Percentiles rank a stretch among this genome's conserved stretches.
Conservation (phyloP, 352 stramenopile genomes). For the Globisporangium polare region DNA sequence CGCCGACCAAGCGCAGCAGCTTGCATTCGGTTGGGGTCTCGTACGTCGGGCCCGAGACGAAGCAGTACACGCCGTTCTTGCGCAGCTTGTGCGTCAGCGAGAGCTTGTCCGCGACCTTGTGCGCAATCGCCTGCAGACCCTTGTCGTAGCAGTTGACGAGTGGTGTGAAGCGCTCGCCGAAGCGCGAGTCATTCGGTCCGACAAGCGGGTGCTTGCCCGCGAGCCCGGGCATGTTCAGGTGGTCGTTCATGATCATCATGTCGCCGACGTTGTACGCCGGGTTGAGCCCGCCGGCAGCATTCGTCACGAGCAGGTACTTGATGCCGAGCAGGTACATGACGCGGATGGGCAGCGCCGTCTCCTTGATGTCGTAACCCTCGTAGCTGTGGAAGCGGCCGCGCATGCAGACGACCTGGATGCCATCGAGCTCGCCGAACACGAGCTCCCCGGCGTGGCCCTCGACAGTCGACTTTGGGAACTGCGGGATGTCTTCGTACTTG, state of each 20-base stretch:
- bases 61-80: conserved; percentile 92
- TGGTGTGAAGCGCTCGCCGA: conserved; percentile 94
- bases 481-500: conserved; percentile 92
- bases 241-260: conserved; percentile 95
- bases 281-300: conserved; percentile 95
- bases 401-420: conserved; percentile 90
- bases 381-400: conserved; percentile 96
- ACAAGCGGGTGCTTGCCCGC: conserved; percentile 93
- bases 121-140: conserved; percentile 80
- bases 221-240: conserved; percentile 93
- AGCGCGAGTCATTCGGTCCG: conserved; percentile 94
- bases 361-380: conserved; percentile 94
- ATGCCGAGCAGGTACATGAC: conserved; percentile 95
- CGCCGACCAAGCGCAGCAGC: conserved; percentile 91
- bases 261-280: conserved; percentile 94
- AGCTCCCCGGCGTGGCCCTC: conserved; percentile 93
- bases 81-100: conserved; percentile 80
- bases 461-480: conserved; percentile 93
- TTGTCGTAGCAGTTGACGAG: conserved; percentile 93
- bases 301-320: conserved; percentile 95
- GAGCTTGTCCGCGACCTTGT: conserved; percentile 76
- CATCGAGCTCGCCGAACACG: conserved; percentile 92
- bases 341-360: conserved; percentile 92
- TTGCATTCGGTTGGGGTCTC: conserved; percentile 94
- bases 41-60: conserved; percentile 96